phyloP scores from a whole-genome alignment of 1,284 basidiomycete genomes.

The Apiotrichum gracile region DNA sequence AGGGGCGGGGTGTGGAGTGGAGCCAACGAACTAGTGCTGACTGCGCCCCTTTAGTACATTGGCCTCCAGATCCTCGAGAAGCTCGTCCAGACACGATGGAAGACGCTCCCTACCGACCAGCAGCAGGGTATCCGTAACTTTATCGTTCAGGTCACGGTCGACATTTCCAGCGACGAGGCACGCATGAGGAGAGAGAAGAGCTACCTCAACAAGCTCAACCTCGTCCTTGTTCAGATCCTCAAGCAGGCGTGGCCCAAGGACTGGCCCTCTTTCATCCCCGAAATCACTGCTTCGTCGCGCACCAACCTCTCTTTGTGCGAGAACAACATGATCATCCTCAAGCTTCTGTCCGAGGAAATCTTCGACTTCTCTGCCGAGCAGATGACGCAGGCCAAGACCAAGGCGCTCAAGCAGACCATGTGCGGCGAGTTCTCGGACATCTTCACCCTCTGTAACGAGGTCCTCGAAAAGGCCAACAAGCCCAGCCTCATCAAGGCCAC shows the following conservation, averaged over 20 bases:
- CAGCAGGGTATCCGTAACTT: conserved; percentile 96
- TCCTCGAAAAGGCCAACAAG: conserved; percentile 96
- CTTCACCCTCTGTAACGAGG: conserved; percentile 91
- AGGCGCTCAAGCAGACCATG: conserved; percentile 96
- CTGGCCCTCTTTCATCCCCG: conserved; percentile 97
- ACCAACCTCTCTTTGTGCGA: conserved; percentile 95
- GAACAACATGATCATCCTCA: conserved; percentile 99
- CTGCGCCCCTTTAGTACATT: conserved; percentile 62
- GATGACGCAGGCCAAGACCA: conserved; percentile 98
- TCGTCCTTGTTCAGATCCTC: conserved; percentile 92
- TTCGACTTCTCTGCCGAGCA: conserved; percentile 99
- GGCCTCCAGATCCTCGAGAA: conserved; percentile 92
- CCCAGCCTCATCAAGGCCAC: conserved; percentile 92
- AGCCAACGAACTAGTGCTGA: background rate
- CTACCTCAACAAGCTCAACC: conserved; percentile 94
- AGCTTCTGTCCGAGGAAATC: conserved; percentile 96
- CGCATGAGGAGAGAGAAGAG: conserved; percentile 87
- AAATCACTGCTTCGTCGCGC: conserved; percentile 95
- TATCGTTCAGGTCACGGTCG: conserved; percentile 87
- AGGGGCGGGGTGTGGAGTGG: background rate
- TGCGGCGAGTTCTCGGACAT: conserved; percentile 95
- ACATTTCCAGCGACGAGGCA: conserved; percentile 81
- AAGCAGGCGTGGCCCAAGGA: conserved; percentile 99
- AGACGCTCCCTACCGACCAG: conserved; percentile 88
- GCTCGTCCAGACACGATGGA: conserved; percentile 92